phyloP scores from a whole-genome alignment of 768 basidiomycete genomes.

The Hygrophorus russula region DNA sequence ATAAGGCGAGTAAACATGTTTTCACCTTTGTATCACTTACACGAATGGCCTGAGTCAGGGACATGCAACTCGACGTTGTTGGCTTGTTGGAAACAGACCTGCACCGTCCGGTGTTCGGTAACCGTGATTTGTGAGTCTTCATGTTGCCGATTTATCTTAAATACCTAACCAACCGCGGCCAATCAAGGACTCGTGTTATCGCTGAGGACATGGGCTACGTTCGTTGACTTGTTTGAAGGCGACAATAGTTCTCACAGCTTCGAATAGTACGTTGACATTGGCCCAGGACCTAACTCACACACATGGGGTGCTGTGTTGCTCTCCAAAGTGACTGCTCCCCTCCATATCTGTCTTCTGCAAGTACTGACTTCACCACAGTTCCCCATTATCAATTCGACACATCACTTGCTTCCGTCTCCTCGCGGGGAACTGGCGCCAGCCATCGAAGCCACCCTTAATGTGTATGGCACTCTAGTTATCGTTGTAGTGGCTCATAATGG shows the following conservation, averaged over 20 bases:
- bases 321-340: slow-evolving; percentile 44
- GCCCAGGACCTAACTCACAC: slow-evolving; percentile 80
- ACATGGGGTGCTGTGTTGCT: slow-evolving; percentile 83
- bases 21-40: not conserved
- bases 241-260: not conserved
- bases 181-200: slow-evolving; percentile 55
- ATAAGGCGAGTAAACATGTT: slow-evolving; percentile 19
- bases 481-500: slow-evolving; percentile 90
- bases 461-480: slow-evolving; percentile 66
- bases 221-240: slow-evolving; percentile 16
- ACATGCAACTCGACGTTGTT: slow-evolving; percentile 79
- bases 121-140: slow-evolving; percentile 59
- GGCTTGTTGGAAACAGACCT: slow-evolving; percentile 82
- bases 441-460: slow-evolving; percentile 75
- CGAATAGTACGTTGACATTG: slow-evolving; percentile 71
- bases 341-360: not conserved
- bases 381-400: slow-evolving; percentile 78
- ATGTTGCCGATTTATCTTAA: not conserved
- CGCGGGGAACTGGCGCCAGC: slow-evolving; percentile 81
- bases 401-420: slow-evolving; percentile 83
- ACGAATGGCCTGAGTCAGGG: slow-evolving; percentile 24
- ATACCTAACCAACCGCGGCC: slow-evolving; percentile 6
- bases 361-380: slow-evolving; percentile 34
- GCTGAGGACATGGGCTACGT: slow-evolving; percentile 77
- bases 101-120: slow-evolving; percentile 68